A percentile compares a stretch with the other conserved stretches of the same genome.
Conservation (phyloP, 345 rosid species). For the Garcia nutans region DNA sequence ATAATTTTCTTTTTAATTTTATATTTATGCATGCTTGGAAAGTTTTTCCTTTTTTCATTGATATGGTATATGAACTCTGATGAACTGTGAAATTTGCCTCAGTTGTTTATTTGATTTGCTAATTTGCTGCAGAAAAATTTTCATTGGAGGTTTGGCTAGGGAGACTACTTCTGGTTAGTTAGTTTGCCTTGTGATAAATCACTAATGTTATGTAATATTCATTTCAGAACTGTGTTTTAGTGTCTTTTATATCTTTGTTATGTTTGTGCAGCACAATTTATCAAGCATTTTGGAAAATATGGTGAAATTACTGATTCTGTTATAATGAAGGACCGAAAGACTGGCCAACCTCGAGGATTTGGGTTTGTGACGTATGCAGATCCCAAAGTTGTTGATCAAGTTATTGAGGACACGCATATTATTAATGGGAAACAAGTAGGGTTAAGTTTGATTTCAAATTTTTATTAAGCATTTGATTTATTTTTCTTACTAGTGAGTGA, state of each 20-base stretch:
- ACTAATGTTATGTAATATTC: not conserved
- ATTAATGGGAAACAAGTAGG: constrained; percentile 84
- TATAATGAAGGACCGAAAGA: constrained; percentile 84
- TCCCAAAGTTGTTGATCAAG: constrained; percentile 81
- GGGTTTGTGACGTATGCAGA: constrained; percentile 91
- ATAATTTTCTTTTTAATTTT: too few relatives aligned
- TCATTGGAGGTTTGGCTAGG: constrained; percentile 82
- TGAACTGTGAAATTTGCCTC: not conserved
- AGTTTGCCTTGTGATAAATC: not conserved
- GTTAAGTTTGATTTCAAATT: not conserved
- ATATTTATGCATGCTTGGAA: not conserved
- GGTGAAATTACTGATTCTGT: constrained; percentile 89
- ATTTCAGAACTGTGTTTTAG: not conserved
- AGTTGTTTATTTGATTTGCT: not conserved
- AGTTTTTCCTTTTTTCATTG: not conserved
- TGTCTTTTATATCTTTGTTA: not conserved
- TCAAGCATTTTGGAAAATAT: constrained; percentile 71
- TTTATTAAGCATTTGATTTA: not conserved
- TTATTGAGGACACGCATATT: constrained; percentile 68
- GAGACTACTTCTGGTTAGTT: constrained; percentile 61
- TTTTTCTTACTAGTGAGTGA: not conserved
- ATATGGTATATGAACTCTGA: not conserved
- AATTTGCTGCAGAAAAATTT: constrained; percentile 55
- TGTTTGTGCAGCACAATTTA: constrained; percentile 53
- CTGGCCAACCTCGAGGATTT: constrained; percentile 86